These are phyloP conservation scores for Porodaedalea pini DNA, from an alignment of 1,284 basidiomycete species.

Conservation along the genomic window DNA sequence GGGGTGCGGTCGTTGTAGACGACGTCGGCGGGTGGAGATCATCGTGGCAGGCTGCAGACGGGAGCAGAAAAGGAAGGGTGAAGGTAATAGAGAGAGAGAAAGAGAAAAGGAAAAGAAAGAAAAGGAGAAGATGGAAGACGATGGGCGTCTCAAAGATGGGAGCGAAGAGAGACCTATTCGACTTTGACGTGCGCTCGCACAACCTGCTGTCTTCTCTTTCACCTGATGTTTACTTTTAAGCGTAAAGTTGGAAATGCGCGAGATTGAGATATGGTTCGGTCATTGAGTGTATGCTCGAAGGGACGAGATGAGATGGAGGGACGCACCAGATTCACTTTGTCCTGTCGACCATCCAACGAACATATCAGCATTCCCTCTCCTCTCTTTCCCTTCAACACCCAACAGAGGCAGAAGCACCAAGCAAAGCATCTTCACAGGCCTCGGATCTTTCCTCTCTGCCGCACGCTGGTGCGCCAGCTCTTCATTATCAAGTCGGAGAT, in stretches of 20 bases:
- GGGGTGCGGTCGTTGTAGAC: slow-evolving; percentile 17
- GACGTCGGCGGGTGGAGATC: slow-evolving; percentile 21
- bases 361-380: neutral
- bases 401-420: slow-evolving; percentile 65
- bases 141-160: neutral
- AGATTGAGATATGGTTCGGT: too few relatives aligned
- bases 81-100: neutral
- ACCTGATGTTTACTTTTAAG: too few relatives aligned
- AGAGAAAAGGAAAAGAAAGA: slow-evolving; percentile 8
- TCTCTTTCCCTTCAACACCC: too few relatives aligned
- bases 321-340: slow-evolving; percentile 74
- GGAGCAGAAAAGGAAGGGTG: neutral
- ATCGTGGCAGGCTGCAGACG: slow-evolving; percentile 1
- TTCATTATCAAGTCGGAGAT: slow-evolving; percentile 74
- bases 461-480: slow-evolving; percentile 63
- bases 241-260: too few relatives aligned
- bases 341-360: too few relatives aligned
- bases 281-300: neutral
- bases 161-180: neutral
- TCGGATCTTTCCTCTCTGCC: slow-evolving; percentile 53
- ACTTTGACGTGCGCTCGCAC: too few relatives aligned
- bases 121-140: neutral
- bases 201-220: too few relatives aligned
- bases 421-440: slow-evolving; percentile 66
- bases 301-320: neutral